Evolutionary conservation across 2,329 filamentous ascomycete species (phyloP), one percentile per base, ranked within the genome.

Genomic region (Atkinsonella hypoxylon): DNA sequence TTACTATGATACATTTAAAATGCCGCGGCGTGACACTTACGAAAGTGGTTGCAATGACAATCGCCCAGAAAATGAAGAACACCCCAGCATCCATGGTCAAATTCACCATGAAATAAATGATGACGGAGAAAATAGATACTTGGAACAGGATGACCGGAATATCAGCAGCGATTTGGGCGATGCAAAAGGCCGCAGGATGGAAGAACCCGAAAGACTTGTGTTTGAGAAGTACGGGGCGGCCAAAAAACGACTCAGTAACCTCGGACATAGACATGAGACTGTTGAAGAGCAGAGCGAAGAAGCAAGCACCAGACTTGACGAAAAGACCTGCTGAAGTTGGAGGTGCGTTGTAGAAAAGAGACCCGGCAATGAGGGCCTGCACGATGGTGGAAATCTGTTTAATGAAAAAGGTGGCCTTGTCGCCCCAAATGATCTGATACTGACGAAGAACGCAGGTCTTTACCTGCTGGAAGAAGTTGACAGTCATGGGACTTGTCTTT

Each of bases 291-390:
- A 85, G 67, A 1, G 81, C 70, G 47, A 85, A 76, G 69, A 86
- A 87, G 4, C 83, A 65, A 0, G 81, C 75, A 48, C 82, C 83
- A 0, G 75, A 73, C 57, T 84, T 84, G 57, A 77, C 60, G 61
- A 86, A 86, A 0, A 87, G 64, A 9, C 82, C 83, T 1, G 65
- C 70, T 0, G 79, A 78, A 47, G 75, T 78, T 22, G 67, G 53
- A 0, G 81, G 74, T 0, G 81, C 77, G 50, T 81, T 73, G 64
- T 85, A 87, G 64, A 87, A 87, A 3, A 86, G 70, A 0, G 81
- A 85, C 7, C 82, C 82, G 1, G 75, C 71, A 51, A 86, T 77
- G 5, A 87, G 63, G 0, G 82, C 80, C 57, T 83, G 78, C 0
- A 72, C 57, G 8, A 85, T 58, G 1, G 76, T 81, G 0, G 75